A percentile compares a stretch with the other conserved stretches of the same genome.
These are phyloP conservation scores for Nicotiana obtusifolia DNA, from an alignment of 257 asterid genomes.

Conservation along the genomic window DNA sequence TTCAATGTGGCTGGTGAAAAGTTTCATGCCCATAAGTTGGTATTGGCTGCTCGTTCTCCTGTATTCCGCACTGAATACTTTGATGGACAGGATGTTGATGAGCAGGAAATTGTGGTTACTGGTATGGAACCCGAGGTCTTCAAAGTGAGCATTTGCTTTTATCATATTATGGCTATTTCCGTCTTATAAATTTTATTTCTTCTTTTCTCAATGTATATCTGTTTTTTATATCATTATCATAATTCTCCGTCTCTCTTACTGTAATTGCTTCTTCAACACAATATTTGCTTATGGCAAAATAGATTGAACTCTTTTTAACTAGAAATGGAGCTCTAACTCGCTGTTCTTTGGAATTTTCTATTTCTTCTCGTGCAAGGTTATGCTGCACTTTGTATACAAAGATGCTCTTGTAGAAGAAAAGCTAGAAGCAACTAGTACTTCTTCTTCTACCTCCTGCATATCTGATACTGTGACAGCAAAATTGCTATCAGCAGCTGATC, in stretches of 20 bases:
- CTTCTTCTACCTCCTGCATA: constrained; percentile 43
- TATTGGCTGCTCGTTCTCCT: constrained; percentile 90
- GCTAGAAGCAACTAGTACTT: constrained; percentile 50
- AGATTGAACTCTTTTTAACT: not conserved
- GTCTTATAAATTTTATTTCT: not conserved
- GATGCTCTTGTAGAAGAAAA: constrained; percentile 82
- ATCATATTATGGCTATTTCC: not conserved
- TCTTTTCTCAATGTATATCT: not conserved
- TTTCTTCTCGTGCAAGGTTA: constrained; percentile 48
- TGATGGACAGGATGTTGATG: constrained; percentile 44
- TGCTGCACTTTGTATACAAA: constrained; percentile 87
- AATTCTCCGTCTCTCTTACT: not conserved
- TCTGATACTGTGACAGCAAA: constrained; percentile 71
- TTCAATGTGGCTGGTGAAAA: constrained; percentile 78
- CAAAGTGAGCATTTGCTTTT: constrained; percentile 43
- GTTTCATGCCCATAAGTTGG: constrained; percentile 89
- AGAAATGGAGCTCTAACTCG: constrained; percentile 3
- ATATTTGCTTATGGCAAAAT: not conserved
- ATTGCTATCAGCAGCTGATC: constrained; percentile 94
- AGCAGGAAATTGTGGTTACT: constrained; percentile 54
- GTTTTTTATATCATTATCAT: not conserved
- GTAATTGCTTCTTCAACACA: not conserved
- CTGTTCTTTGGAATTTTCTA: not conserved
- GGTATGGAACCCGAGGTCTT: constrained; percentile 91
- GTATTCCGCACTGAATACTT: constrained; percentile 56